Evolutionary conservation across 2,329 filamentous ascomycete genomes (phyloP).

Genomic region (Fusarium begoniae): DNA sequence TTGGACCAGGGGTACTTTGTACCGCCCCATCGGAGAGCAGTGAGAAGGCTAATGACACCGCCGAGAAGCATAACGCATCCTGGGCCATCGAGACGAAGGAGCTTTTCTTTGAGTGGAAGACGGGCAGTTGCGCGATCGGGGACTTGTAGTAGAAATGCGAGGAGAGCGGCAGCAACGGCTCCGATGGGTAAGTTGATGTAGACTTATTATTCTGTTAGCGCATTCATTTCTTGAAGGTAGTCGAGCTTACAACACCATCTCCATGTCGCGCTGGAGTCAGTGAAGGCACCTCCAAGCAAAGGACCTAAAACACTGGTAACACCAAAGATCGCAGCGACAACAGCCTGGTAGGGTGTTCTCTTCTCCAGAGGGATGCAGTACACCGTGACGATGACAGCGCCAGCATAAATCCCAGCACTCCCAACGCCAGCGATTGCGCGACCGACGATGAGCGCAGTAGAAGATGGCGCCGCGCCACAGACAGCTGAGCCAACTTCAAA

Average conservation of each 20-base stretch:
- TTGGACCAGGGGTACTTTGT: constrained; percentile 13
- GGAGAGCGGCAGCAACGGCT: constrained; percentile 1
- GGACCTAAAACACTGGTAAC: constrained; percentile 42
- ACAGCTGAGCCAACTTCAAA: constrained; percentile 63
- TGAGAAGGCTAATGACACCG: constrained; percentile 2
- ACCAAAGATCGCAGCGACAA: constrained; percentile 41
- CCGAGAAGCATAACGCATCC: constrained; percentile 10
- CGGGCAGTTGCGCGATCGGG: not conserved
- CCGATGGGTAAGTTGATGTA: constrained; percentile 4
- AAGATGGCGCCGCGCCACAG: constrained; percentile 45
- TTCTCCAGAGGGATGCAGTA: constrained; percentile 47
- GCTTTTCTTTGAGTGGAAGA: constrained; percentile 7
- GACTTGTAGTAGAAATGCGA: not conserved
- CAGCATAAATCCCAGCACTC: constrained; percentile 46
- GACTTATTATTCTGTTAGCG: not conserved
- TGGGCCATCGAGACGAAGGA: constrained; percentile 7
- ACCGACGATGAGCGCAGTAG: constrained; percentile 24
- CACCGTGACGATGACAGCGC: not conserved
- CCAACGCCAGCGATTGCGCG: constrained; percentile 59
- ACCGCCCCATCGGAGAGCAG: constrained; percentile 22
- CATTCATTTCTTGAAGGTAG: too few relatives aligned
- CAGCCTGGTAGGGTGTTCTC: constrained; percentile 38
- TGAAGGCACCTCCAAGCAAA: constrained; percentile 42
- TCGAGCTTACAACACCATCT: constrained; percentile 1
- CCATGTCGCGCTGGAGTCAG: constrained; percentile 17